Evolutionary conservation across 257 asterid genomes (phyloP).

Genomic region (Jaltomata sinuosa): DNA sequence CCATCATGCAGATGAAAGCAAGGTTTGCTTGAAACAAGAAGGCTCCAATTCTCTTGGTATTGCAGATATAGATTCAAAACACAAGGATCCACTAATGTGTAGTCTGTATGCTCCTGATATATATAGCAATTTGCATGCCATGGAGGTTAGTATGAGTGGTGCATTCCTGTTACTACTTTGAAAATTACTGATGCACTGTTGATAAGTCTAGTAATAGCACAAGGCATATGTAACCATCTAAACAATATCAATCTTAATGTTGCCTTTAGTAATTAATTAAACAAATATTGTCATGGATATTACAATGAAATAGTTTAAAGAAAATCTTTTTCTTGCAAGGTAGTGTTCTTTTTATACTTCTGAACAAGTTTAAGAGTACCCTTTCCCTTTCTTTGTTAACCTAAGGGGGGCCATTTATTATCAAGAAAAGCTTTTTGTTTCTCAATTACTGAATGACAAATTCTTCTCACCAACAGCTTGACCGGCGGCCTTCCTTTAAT

Average conservation of each 20-base stretch:
- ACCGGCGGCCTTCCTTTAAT: slow-evolving; percentile 53
- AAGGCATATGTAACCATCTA: background rate
- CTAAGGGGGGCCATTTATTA: background rate
- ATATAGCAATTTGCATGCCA: slow-evolving; percentile 45
- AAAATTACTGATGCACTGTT: background rate
- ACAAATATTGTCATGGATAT: background rate
- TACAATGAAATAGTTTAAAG: background rate
- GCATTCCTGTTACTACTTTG: background rate
- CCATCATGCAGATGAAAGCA: slow-evolving; percentile 35
- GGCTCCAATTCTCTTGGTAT: slow-evolving; percentile 37
- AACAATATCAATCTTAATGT: background rate
- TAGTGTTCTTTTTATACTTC: background rate
- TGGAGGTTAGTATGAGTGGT: slow-evolving; percentile 53
- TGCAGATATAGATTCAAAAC: slow-evolving; percentile 60
- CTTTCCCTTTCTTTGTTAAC: background rate
- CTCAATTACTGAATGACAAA: slow-evolving; percentile 1
- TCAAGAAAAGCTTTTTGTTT: background rate
- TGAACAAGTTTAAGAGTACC: background rate
- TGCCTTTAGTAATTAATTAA: background rate
- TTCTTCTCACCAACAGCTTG: slow-evolving; percentile 42
- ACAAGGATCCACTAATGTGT: slow-evolving; percentile 86
- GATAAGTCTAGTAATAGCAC: background rate
- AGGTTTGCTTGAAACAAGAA: slow-evolving; percentile 22
- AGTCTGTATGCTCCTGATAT: slow-evolving; percentile 84
- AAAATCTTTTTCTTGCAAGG: background rate